Evolutionary conservation across 1,284 basidiomycete species (phyloP).

Genomic region (Violaceomyces palustris): DNA sequence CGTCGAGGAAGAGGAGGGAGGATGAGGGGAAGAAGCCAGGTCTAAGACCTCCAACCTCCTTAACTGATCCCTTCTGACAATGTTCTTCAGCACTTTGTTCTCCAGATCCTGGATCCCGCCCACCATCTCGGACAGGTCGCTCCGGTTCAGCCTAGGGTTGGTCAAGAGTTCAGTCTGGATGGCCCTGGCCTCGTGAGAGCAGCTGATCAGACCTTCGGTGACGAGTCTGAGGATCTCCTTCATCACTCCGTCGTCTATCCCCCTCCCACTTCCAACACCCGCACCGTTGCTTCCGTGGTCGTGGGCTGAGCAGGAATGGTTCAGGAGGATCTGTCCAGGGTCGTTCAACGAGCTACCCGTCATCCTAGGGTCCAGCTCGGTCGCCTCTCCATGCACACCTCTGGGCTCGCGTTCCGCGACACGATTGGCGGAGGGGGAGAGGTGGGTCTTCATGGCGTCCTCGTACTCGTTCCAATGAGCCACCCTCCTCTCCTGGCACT

Average conservation of each 20-base stretch:
- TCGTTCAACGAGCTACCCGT: no score
- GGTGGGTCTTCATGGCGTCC: constrained; percentile 24
- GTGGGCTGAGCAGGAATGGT: background rate
- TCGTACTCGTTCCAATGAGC: constrained; percentile 36
- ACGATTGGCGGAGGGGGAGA: constrained; percentile 2
- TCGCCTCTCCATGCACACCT: no score
- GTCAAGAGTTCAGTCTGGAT: constrained; percentile 31
- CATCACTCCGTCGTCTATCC: constrained; percentile 7
- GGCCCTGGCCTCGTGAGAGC: constrained; percentile 16
- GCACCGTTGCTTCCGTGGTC: background rate
- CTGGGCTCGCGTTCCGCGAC: no score
- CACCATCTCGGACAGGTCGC: constrained; percentile 9
- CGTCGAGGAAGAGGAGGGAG: no score
- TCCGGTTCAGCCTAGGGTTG: constrained; percentile 2
- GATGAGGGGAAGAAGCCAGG: no score
- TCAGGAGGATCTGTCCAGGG: background rate
- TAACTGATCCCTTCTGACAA: constrained; percentile 26
- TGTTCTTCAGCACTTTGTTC: constrained; percentile 13
- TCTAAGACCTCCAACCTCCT: no score
- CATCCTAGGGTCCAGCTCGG: no score
- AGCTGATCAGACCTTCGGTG: constrained; percentile 31
- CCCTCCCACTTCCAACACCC: background rate
- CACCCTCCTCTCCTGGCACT: constrained; percentile 31
- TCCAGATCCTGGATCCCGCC: constrained; percentile 21
- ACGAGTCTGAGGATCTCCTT: constrained; percentile 32